Conservation (phyloP, 768 basidiomycete species). For the Steccherinum ochraceum region DNA sequence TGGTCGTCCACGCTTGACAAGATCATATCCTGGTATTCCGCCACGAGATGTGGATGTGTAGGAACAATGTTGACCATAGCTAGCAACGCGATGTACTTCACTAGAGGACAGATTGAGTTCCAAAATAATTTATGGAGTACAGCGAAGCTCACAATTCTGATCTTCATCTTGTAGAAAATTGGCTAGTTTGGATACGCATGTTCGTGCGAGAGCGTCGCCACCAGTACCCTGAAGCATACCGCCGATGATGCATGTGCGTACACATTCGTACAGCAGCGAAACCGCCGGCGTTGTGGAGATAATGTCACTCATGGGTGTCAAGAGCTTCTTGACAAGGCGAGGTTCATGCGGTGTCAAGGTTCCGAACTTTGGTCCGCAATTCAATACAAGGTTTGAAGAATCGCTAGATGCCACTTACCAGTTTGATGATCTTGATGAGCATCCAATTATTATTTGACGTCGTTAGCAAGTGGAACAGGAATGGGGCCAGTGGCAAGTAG, state of each 20-base stretch:
- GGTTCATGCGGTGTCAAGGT: conserved; percentile 88
- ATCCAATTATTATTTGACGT: conserved; percentile 99
- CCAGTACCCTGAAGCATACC: conserved; percentile 84
- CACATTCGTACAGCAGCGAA: conserved; percentile 95
- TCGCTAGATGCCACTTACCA: conserved; percentile 44
- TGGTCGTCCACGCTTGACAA: conserved; percentile 85
- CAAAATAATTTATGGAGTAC: conserved; percentile 5
- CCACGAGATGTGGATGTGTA: conserved; percentile 81
- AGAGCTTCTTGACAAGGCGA: conserved; percentile 88
- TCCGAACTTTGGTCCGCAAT: conserved; percentile 62
- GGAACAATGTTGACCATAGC: conserved; percentile 96
- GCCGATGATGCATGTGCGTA: conserved; percentile 95
- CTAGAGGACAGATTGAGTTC: conserved; percentile 37
- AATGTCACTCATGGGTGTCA: conserved; percentile 89
- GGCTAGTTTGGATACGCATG: conserved; percentile 91
- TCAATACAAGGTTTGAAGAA: not conserved
- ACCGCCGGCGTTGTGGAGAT: conserved; percentile 96
- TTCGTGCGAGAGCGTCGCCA: conserved; percentile 72
- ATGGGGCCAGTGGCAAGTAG: conserved; percentile 84
- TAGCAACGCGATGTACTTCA: conserved; percentile 94
- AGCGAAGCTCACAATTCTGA: conserved; percentile 77
- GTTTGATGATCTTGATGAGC: conserved; percentile 97
- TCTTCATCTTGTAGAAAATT: conserved; percentile 89
- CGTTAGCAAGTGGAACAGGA: conserved; percentile 87
- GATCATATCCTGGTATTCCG: conserved; percentile 89